Percentiles rank a stretch among this genome's conserved stretches.
These are phyloP conservation scores for Phaseolus coccineus DNA, from an alignment of 331 rosid genomes.

Conservation along the genomic window DNA sequence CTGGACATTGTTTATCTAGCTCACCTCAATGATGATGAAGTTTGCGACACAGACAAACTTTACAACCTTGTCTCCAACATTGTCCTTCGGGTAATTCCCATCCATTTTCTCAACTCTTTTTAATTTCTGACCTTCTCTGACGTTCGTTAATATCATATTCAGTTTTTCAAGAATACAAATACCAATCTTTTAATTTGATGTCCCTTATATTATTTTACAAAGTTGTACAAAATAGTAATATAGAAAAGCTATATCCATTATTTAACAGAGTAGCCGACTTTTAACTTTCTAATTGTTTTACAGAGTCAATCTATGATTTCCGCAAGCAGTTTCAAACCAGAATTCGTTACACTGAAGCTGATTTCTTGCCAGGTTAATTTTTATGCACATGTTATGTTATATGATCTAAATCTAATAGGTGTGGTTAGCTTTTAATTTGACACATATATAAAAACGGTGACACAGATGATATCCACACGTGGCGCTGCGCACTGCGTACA, in stretches of 20 bases:
- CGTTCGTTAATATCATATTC: not conserved
- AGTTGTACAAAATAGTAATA: not conserved
- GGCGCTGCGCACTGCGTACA: slow-evolving; percentile 35
- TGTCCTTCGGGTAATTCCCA: slow-evolving; percentile 42
- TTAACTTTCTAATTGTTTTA: not conserved
- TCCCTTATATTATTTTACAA: not conserved
- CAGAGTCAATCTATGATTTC: slow-evolving; percentile 38
- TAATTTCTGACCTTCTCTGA: not conserved
- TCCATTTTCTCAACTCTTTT: not conserved
- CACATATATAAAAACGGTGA: not conserved
- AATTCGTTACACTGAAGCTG: slow-evolving; percentile 47
- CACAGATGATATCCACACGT: slow-evolving; percentile 49
- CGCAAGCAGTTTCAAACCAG: slow-evolving; percentile 39
- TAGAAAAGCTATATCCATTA: not conserved
- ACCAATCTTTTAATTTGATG: no score
- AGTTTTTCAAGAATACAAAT: not conserved
- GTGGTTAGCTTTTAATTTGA: not conserved
- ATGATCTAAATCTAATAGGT: not conserved
- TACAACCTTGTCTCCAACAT: slow-evolving; percentile 44
- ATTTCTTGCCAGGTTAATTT: slow-evolving; percentile 50
- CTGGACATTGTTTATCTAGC: slow-evolving; percentile 44
- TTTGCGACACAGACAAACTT: slow-evolving; percentile 29
- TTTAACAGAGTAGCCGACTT: not conserved
- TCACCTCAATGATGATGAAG: slow-evolving; percentile 47
- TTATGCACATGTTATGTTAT: not conserved